These are phyloP conservation scores for Fennellomyces sp. DNA, from an alignment of 371 early-diverging fungal species.

Conservation along the genomic window DNA sequence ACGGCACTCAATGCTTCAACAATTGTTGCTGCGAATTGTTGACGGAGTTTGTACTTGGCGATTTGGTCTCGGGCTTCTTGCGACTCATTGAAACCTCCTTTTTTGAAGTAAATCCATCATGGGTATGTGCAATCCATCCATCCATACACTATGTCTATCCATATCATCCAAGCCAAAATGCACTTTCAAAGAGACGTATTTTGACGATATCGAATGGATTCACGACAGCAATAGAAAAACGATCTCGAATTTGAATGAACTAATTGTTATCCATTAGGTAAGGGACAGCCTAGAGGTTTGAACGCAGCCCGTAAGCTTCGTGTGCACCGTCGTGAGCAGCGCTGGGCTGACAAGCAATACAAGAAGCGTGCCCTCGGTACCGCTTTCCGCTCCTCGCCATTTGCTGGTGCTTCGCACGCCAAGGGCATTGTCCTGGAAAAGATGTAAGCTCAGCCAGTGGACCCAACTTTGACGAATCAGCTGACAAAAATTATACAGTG, in stretches of 20 bases:
- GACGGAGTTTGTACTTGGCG: not conserved
- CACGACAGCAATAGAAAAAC: too few relatives aligned
- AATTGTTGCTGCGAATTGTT: too few relatives aligned
- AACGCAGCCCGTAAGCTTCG: conserved; percentile 99
- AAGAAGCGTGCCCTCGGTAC: conserved; percentile 98
- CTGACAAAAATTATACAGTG: conserved; percentile 55
- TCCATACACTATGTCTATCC: conserved; percentile 8
- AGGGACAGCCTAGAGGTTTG: conserved; percentile 97
- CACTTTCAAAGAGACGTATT: not conserved
- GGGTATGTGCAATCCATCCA: conserved; percentile 26
- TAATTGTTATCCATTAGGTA: conserved; percentile 53
- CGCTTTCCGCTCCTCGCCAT: conserved; percentile 95
- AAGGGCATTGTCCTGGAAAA: conserved; percentile 99
- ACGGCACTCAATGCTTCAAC: too few relatives aligned
- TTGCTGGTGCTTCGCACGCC: conserved; percentile 99
- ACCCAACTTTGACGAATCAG: too few relatives aligned
- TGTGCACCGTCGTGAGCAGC: conserved; percentile 94
- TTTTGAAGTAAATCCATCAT: conserved; percentile 21
- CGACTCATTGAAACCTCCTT: conserved; percentile 6
- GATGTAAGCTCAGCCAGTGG: conserved; percentile 68
- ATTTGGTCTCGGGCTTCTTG: not conserved
- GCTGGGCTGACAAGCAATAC: conserved; percentile 99
- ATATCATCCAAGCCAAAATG: not conserved
- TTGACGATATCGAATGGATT: not conserved
- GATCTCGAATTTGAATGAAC: not conserved